phyloP scores from a whole-genome alignment of 208 protist genomes.

The Acanthamoeba healyi region DNA sequence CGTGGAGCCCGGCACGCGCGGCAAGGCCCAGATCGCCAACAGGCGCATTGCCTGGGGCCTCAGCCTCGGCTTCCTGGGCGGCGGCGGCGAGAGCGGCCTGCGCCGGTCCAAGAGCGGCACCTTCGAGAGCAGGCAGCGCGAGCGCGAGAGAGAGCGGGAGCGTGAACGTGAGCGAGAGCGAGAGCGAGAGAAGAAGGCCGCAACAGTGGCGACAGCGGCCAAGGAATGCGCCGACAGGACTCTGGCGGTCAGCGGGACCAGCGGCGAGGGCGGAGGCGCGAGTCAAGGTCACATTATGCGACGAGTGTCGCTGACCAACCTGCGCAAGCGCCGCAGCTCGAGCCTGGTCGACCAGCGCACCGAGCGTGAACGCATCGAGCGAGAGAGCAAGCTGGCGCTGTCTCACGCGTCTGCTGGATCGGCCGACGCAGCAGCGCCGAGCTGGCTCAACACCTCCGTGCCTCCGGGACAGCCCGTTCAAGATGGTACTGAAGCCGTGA shows the following conservation, averaged over 20 bases:
- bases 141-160: not conserved
- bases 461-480: no score
- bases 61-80: not conserved
- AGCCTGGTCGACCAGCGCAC: slow-evolving; percentile 9
- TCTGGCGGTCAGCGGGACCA: no score
- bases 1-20: no score
- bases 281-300: not conserved
- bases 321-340: slow-evolving; percentile 3
- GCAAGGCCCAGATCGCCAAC: no score
- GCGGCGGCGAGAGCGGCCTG: not conserved
- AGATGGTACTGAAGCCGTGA: no score
- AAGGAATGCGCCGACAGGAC: no score
- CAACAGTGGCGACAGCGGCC: not conserved
- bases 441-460: no score
- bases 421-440: no score
- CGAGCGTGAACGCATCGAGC: not conserved
- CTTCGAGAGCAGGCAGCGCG: slow-evolving; percentile 5
- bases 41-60: not conserved
- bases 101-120: slow-evolving; percentile 8
- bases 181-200: not conserved
- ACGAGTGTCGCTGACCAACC: not conserved
- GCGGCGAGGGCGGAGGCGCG: not conserved
- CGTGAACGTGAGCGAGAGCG: not conserved
- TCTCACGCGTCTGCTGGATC: no score
- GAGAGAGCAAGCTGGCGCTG: not conserved